A percentile compares a stretch with the other conserved stretches of the same genome.
phyloP scores from a whole-genome alignment of 352 stramenopile species.

The Globisporangium iwayamae region DNA sequence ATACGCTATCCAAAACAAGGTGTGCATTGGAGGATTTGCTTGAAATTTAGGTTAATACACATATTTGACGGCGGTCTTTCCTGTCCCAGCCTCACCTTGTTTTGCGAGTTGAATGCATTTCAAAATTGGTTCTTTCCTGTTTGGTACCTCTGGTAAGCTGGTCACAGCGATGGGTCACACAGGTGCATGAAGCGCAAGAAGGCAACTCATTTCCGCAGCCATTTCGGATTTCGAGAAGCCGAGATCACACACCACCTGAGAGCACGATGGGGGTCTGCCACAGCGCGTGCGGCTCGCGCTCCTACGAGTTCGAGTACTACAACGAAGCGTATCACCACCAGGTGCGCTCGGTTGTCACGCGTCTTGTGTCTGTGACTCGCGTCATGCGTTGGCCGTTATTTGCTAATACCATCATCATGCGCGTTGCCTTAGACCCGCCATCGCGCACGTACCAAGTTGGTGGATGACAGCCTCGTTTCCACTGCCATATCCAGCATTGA shows the following conservation, averaged over 20 bases:
- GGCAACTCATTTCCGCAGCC: not conserved
- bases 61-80: not conserved
- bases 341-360: slow-evolving; percentile 15
- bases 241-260: not conserved
- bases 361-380: not conserved
- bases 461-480: slow-evolving; percentile 12
- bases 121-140: slow-evolving; percentile 6
- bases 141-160: not conserved
- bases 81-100: not conserved
- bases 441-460: slow-evolving; percentile 16
- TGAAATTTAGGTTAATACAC: not conserved
- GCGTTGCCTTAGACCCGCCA: slow-evolving; percentile 15
- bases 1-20: slow-evolving; percentile 1
- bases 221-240: not conserved
- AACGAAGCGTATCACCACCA: slow-evolving; percentile 45
- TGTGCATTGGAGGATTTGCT: not conserved
- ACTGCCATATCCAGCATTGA: not conserved
- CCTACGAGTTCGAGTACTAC: slow-evolving; percentile 62
- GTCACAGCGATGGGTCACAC: not conserved
- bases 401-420: slow-evolving; percentile 10
- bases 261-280: slow-evolving; percentile 53
- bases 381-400: not conserved
- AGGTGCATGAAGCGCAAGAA: not conserved
- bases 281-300: slow-evolving; percentile 44
- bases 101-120: not conserved